Conservation (phyloP, 768 basidiomycete genomes). For the Pulveroboletus sp. region DNA sequence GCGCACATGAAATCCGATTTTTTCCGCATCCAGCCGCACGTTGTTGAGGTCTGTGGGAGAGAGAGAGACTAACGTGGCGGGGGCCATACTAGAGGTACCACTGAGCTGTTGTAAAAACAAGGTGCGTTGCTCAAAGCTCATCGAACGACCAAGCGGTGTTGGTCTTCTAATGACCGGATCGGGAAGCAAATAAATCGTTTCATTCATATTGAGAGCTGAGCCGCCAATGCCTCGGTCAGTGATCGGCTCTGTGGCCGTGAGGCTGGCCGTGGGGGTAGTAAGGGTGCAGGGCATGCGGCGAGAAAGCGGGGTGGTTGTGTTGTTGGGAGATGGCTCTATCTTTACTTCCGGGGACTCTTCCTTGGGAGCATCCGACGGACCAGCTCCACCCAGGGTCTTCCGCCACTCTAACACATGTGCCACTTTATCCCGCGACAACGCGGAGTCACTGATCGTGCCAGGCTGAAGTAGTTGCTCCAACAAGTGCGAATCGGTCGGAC, state of each 20-base stretch:
- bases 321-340: background rate
- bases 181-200: slow-evolving; percentile 24
- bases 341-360: slow-evolving; percentile 28
- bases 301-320: slow-evolving; percentile 14
- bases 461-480: slow-evolving; percentile 44
- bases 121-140: slow-evolving; percentile 51
- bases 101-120: slow-evolving; percentile 44
- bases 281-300: slow-evolving; percentile 56
- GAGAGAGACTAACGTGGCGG: slow-evolving; percentile 47
- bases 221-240: slow-evolving; percentile 32
- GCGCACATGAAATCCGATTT: slow-evolving; percentile 41
- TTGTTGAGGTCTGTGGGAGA: slow-evolving; percentile 41
- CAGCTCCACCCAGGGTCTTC: slow-evolving; percentile 32
- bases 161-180: slow-evolving; percentile 9
- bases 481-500: slow-evolving; percentile 42
- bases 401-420: slow-evolving; percentile 25
- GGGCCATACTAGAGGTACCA: slow-evolving; percentile 31
- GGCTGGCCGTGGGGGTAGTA: slow-evolving; percentile 41
- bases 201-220: slow-evolving; percentile 20
- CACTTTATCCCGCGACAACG: slow-evolving; percentile 26
- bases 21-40: slow-evolving; percentile 38
- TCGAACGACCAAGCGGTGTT: slow-evolving; percentile 39
- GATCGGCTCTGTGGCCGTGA: slow-evolving; percentile 22
- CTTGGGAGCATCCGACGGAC: slow-evolving; percentile 27
- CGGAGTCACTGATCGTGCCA: slow-evolving; percentile 32